phyloP scores from a whole-genome alignment of 2,329 filamentous ascomycete genomes.

The Penicillium sp. region DNA sequence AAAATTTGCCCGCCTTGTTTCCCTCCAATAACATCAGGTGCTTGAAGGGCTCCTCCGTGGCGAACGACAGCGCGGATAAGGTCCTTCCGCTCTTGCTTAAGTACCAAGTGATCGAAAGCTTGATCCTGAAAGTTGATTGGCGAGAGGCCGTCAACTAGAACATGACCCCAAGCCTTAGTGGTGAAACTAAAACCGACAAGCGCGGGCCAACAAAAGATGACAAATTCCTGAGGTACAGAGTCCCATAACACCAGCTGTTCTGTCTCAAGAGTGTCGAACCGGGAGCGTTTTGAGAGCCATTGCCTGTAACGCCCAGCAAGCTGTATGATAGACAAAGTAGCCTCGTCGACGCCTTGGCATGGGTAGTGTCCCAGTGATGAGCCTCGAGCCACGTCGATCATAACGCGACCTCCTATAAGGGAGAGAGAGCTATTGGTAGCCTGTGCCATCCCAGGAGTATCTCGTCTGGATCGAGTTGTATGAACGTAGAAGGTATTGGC shows the following conservation, averaged over 20 bases:
- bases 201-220: conserved; percentile 7
- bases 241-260: conserved; percentile 5
- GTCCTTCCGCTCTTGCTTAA: background rate
- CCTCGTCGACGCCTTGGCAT: conserved; percentile 7
- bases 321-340: conserved; percentile 5
- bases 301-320: conserved; percentile 4
- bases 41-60: background rate
- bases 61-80: background rate
- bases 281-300: conserved; percentile 7
- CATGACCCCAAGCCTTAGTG: conserved; percentile 9
- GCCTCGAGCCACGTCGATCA: conserved; percentile 7
- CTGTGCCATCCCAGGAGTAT: background rate
- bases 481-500: conserved; percentile 2
- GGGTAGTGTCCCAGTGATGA: conserved; percentile 3
- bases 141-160: conserved; percentile 4
- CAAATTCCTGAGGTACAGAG: background rate
- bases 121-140: background rate
- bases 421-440: conserved; percentile 1
- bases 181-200: conserved; percentile 12
- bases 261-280: background rate
- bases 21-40: background rate
- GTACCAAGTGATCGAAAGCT: conserved; percentile 1
- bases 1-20: conserved; percentile 11
- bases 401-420: background rate
- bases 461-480: background rate